Percentiles rank a stretch among this genome's conserved stretches.
Evolutionary conservation across 148 eudicot species (phyloP).

Genomic region (Spergularia marina): DNA sequence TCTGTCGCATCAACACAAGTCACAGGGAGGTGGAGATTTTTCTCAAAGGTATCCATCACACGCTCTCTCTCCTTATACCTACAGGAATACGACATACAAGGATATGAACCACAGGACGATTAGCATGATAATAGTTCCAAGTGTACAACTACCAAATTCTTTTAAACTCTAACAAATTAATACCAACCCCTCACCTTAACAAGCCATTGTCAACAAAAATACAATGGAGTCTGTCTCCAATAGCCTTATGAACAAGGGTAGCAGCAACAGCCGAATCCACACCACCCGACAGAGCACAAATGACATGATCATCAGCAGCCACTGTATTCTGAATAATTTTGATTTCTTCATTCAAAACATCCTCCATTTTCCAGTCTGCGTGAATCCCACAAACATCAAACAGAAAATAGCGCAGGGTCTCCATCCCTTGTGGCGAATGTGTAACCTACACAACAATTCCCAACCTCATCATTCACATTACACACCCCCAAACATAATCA

Average conservation of each 20-base stretch:
- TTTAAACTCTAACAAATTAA: not conserved
- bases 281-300: constrained; percentile 95
- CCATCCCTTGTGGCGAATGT: constrained; percentile 94
- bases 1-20: constrained; percentile 83
- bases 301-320: constrained; percentile 86
- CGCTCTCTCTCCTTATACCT: constrained; percentile 92
- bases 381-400: constrained; percentile 77
- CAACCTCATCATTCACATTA: constrained; percentile 7
- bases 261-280: constrained; percentile 99
- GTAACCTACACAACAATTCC: constrained; percentile 58
- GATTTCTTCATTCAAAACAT: constrained; percentile 79
- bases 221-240: constrained; percentile 93
- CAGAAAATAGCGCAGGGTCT: constrained; percentile 68
- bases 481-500: not conserved
- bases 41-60: constrained; percentile 88
- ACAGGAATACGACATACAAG: constrained; percentile 16
- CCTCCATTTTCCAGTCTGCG: constrained; percentile 94
- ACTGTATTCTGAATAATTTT: constrained; percentile 59
- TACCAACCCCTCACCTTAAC: constrained; percentile 51
- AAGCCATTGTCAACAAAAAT: constrained; percentile 92
- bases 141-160: not conserved
- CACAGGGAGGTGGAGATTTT: constrained; percentile 89
- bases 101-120: not conserved
- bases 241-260: constrained; percentile 93
- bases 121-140: not conserved